Evolutionary conservation across 2,329 filamentous ascomycete genomes (phyloP), one percentile per base, ranked within the genome.

Genomic region (Kalaharituber pfeilii): DNA sequence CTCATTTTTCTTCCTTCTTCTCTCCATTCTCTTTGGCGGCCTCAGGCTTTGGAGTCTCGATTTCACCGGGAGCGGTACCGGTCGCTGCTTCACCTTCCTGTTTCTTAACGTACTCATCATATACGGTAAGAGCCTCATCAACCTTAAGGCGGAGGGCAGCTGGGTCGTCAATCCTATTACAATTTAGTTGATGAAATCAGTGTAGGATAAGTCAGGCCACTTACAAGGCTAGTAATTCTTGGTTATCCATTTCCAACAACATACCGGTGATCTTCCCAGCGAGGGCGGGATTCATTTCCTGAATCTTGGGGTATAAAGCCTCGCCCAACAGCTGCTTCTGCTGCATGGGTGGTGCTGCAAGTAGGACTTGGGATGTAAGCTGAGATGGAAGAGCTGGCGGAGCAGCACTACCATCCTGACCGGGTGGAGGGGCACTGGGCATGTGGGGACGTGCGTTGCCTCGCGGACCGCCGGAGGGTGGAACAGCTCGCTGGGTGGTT

Each of bases 241-340:
- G 69, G 72, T 96, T 96, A 66, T 96, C 91, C 91, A 98, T 98
- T 79, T 98, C 91, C 65, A 98, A 73, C 66, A 98, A 83, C 91
- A 98, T 98, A 73, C 91, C 91, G 59, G 91, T 98, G 70, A 98
- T 96, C 82, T 98, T 98, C 68, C 91, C 91, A 59, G 91, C 91
- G 66, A 98, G 77, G 66, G 95, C 88, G 57, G 87, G 84, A 75
- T 98, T 91, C 72, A 94, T 82, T 63, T 79, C 80, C 70, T 88
- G 81, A 66, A 98, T 96, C 83, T 96, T 98, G 68, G 91, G 91
- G 78, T 96, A 98, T 65, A 98, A 84, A 64, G 86, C 82, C 74
- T 98, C 91, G 69, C 91, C 91, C 53, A 98, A 81, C 71, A 96
- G 86, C 77, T 98, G 91, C 81, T 98, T 98, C 77, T 96, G 91